phyloP scores from a whole-genome alignment of 1,139 yeast species.

The Sugiyamaella castrensis region DNA sequence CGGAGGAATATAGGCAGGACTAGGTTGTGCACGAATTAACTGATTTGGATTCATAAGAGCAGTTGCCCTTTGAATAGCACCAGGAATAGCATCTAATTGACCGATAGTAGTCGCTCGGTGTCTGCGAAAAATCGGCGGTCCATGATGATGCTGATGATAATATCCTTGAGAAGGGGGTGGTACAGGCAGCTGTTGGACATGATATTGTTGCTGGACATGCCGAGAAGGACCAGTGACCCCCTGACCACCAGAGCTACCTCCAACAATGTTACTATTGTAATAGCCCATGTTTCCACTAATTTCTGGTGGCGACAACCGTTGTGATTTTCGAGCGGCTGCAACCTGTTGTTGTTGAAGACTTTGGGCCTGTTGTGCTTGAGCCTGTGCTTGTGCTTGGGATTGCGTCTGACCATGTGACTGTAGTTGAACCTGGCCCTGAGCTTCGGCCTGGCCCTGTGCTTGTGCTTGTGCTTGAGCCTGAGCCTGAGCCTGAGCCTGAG shows the following conservation, averaged over 20 bases:
- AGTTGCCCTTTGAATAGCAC: constrained; percentile 43
- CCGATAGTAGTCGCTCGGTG: constrained; percentile 44
- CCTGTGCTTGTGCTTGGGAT: background rate
- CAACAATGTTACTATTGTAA: constrained; percentile 9
- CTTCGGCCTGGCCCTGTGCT: too few species aligned
- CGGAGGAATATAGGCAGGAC: constrained; percentile 44
- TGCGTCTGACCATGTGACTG: constrained; percentile 1
- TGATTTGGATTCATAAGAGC: constrained; percentile 41
- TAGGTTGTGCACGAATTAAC: constrained; percentile 40
- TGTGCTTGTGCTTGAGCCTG: too few species aligned
- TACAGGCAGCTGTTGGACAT: constrained; percentile 9
- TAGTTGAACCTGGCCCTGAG: too few species aligned
- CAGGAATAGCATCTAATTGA: constrained; percentile 41
- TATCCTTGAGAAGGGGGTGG: constrained; percentile 1
- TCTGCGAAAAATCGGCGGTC: constrained; percentile 26
- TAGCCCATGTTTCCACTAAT: background rate
- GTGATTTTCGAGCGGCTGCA: background rate
- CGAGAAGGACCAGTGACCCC: constrained; percentile 4
- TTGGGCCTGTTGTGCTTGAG: constrained; percentile 1
- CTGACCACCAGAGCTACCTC: constrained; percentile 7
- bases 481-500: constrained; percentile 5
- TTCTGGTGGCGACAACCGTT: too few species aligned
- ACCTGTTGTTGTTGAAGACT: constrained; percentile 5
- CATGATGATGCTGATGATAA: constrained; percentile 10
- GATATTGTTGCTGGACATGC: constrained; percentile 15